These are phyloP conservation scores for Sambucus nigra DNA, from an alignment of 129 eudicot species.

Conservation along the genomic window DNA sequence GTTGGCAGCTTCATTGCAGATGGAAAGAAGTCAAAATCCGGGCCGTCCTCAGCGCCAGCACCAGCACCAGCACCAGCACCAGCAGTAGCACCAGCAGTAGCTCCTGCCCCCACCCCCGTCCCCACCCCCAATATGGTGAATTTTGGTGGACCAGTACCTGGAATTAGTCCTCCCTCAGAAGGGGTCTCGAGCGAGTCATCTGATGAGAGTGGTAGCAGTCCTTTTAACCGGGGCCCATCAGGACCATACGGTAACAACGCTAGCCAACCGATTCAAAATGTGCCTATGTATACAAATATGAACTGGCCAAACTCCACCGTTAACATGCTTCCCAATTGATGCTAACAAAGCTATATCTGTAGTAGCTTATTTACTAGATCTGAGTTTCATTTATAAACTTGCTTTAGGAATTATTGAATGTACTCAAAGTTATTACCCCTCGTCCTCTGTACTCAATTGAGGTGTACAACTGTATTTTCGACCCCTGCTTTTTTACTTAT, in stretches of 20 bases:
- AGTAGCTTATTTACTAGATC: neutral
- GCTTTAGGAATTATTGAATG: constrained; percentile 6
- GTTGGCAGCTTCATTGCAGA: constrained; percentile 85
- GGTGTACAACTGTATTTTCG: no score
- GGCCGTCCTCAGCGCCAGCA: constrained; percentile 30
- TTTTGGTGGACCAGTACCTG: constrained; percentile 43
- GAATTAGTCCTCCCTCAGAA: constrained; percentile 52
- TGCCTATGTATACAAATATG: constrained; percentile 52
- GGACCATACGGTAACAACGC: constrained; percentile 38
- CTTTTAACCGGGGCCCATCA: constrained; percentile 25
- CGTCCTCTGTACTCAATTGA: no score
- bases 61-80: no score
- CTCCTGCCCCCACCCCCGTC: no score
- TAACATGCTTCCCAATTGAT: constrained; percentile 51
- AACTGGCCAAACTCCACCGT: constrained; percentile 58
- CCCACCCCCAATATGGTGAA: constrained; percentile 55
- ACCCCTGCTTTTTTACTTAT: no score
- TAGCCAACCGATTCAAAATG: constrained; percentile 35
- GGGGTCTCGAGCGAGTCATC: constrained; percentile 68
- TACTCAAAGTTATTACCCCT: no score
- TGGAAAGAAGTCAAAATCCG: constrained; percentile 57
- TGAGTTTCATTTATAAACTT: constrained; percentile 17
- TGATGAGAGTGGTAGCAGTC: constrained; percentile 58
- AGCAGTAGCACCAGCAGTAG: no score
- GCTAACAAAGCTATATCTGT: neutral